phyloP scores from a whole-genome alignment of 352 stramenopile genomes.

The Elongisporangium undulatum region DNA sequence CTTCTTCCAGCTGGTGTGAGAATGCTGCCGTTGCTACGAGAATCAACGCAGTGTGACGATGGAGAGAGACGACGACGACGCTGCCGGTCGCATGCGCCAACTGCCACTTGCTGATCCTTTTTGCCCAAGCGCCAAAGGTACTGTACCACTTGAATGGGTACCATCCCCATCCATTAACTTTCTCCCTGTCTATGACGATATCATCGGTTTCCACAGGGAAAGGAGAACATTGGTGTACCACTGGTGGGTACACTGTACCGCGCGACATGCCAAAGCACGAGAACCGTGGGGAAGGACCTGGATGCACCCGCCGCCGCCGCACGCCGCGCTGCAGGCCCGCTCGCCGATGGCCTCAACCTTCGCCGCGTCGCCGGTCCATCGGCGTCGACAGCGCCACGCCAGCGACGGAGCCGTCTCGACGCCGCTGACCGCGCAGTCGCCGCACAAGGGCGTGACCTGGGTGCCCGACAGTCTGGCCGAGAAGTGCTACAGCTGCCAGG shows the following conservation, averaged over 20 bases:
- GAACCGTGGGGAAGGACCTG: not conserved
- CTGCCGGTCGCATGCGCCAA: not conserved
- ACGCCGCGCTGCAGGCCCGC: not conserved
- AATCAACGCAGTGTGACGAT: not conserved
- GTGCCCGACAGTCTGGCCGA: conserved; percentile 80
- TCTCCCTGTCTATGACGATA: not conserved
- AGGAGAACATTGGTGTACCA: not conserved
- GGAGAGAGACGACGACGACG: not conserved
- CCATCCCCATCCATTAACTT: not conserved
- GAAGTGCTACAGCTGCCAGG: conserved; percentile 66
- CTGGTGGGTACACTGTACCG: not conserved
- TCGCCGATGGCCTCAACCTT: conserved; percentile 2
- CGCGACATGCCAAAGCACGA: not conserved
- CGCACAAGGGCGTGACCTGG: conserved; percentile 58
- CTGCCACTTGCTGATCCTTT: not conserved
- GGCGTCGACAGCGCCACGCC: conserved; percentile 20
- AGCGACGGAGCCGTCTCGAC: not conserved
- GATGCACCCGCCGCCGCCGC: not conserved
- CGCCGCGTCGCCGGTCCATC: conserved; percentile 14
- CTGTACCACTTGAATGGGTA: not conserved
- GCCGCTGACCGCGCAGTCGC: conserved; percentile 9
- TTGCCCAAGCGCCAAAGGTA: not conserved
- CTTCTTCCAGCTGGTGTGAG: not conserved
- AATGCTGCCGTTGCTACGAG: not conserved
- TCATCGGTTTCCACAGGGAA: not conserved